Evolutionary conservation across 225 moss, liverwort and hornwort genomes (phyloP).

Genomic region (Straminergon stramineum): DNA sequence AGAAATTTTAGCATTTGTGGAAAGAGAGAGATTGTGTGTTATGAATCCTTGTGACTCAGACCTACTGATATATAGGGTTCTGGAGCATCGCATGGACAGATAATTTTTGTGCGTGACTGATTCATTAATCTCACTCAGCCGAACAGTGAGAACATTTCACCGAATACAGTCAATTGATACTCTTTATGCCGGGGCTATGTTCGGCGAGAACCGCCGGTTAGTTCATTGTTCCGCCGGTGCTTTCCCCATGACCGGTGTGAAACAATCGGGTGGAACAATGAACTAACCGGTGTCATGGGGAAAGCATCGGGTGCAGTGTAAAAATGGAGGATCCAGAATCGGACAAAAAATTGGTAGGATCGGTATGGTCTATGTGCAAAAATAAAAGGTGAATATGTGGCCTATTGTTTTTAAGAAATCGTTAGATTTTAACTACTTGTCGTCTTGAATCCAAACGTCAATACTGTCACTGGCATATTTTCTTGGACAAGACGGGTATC

Average conservation of each 20-base stretch:
- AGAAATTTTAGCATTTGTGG: background rate
- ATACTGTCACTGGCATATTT: too few relatives aligned
- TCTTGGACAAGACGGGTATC: background rate
- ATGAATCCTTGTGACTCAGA: background rate
- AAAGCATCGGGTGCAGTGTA: background rate
- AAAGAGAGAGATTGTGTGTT: background rate
- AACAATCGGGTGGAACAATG: too few relatives aligned
- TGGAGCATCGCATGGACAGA: background rate
- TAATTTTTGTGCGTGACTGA: background rate
- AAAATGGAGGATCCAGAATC: background rate
- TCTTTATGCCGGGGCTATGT: background rate
- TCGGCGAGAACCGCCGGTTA: background rate
- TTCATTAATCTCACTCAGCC: background rate
- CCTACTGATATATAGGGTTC: background rate
- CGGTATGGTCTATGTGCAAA: too few relatives aligned
- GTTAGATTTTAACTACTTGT: background rate
- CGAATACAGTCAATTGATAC: background rate
- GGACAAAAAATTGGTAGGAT: background rate
- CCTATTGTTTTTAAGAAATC: background rate
- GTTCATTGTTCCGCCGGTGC: too few relatives aligned
- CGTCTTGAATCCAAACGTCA: background rate
- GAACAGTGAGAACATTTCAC: background rate
- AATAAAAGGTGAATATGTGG: background rate
- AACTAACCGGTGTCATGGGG: background rate
- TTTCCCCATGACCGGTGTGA: too few relatives aligned